Evolutionary conservation across 352 stramenopile genomes (phyloP).

Genomic region (Peronosclerospora sorghi): DNA sequence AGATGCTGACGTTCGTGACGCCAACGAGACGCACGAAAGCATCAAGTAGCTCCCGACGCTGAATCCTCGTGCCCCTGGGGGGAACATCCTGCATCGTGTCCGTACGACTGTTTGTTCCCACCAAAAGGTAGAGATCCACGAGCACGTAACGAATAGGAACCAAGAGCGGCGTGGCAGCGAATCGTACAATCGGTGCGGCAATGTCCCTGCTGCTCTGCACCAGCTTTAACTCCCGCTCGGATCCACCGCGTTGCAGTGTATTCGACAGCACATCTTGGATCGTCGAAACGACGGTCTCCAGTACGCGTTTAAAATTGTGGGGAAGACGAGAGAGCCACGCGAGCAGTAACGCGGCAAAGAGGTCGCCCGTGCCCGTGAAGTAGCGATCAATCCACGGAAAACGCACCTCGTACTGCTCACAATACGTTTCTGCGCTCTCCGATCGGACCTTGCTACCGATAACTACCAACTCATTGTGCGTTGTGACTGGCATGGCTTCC

Average conservation of each 20-base stretch:
- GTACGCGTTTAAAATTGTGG: conserved; percentile 44
- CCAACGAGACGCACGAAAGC: conserved; percentile 12
- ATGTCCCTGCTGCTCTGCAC: conserved; percentile 75
- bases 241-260: conserved; percentile 45
- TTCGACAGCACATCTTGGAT: conserved; percentile 73
- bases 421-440: conserved; percentile 10
- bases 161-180: conserved; percentile 33
- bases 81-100: conserved; percentile 10
- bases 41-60: conserved; percentile 10
- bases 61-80: conserved; percentile 5
- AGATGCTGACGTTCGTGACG: conserved; percentile 14
- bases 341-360: conserved; percentile 75
- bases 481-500: conserved; percentile 19
- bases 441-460: conserved; percentile 47
- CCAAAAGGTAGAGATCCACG: conserved; percentile 18
- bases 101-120: conserved; percentile 8
- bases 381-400: conserved; percentile 74
- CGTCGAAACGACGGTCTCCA: conserved; percentile 71
- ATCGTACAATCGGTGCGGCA: conserved; percentile 34
- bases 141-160: conserved; percentile 19
- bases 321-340: conserved; percentile 63
- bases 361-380: conserved; percentile 74
- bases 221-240: conserved; percentile 73
- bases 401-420: conserved; percentile 69
- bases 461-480: conserved; percentile 41